Conservation (phyloP, 1,284 basidiomycete genomes). For the Marasmius sp. region DNA sequence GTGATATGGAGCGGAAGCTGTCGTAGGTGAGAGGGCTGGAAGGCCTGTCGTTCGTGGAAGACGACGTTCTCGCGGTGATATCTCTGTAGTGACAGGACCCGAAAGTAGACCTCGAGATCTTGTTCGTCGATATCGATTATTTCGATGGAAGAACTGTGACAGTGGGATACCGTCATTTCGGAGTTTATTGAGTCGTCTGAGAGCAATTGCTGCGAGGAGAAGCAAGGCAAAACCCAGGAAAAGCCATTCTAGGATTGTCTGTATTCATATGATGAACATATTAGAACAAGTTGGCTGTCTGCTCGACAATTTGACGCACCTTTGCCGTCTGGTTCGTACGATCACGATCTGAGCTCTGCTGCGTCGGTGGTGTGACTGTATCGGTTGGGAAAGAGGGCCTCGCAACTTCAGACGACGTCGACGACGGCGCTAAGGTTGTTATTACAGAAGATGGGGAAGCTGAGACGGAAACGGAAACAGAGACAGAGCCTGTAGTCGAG, state of each 20-base stretch:
- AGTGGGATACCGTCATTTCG: slow-evolving; percentile 3
- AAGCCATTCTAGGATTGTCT: slow-evolving; percentile 30
- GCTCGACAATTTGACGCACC: background rate
- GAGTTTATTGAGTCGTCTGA: slow-evolving; percentile 22
- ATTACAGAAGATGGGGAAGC: background rate
- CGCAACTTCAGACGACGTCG: background rate
- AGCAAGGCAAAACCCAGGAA: slow-evolving; percentile 24
- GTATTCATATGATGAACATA: background rate
- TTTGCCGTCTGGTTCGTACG: background rate
- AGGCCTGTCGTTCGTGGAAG: slow-evolving; percentile 21
- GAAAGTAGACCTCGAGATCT: background rate
- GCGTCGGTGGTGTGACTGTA: background rate
- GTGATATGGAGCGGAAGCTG: slow-evolving; percentile 1
- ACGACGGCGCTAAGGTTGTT: background rate
- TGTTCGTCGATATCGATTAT: background rate
- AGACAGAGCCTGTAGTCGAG: background rate
- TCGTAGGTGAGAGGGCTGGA: slow-evolving; percentile 2
- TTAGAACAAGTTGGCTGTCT: background rate
- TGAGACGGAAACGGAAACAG: background rate
- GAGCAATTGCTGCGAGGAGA: slow-evolving; percentile 20
- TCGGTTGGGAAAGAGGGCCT: background rate
- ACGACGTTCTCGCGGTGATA: background rate
- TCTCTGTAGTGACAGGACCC: background rate
- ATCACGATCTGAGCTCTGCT: background rate
- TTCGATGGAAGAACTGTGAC: slow-evolving; percentile 7